Evolutionary conservation across 805 yeast genomes (phyloP), one percentile per base, ranked within the genome.

Genomic region (Saccharomycopsis javanensis): DNA sequence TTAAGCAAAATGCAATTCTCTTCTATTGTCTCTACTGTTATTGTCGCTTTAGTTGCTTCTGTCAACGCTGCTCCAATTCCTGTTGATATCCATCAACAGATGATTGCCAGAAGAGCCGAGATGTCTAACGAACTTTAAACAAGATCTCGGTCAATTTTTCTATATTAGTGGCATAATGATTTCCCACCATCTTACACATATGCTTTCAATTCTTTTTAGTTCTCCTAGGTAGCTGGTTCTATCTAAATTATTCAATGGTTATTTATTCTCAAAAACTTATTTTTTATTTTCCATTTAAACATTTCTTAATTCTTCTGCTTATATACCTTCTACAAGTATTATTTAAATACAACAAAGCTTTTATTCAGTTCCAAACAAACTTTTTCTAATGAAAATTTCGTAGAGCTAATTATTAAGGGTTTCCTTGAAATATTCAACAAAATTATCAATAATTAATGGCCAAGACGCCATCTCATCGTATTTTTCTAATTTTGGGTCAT

Each of bases 361-460:
- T 18, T 42, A 15, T 5, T 20, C 25, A 5, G 23, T 42, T 8
- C 48, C 5, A n/a, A n/a, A n/a, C n/a, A n/a, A n/a, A n/a, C n/a
- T n/a, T n/a, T n/a, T n/a, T n/a, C n/a, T n/a, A n/a, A n/a, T n/a
- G n/a, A n/a, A n/a, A n/a, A n/a, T n/a, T n/a, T n/a, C n/a, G n/a
- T n/a, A n/a, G n/a, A n/a, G n/a, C 13, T 20, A 11, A 20, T 4
- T 23, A 5, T 52, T 52, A 4, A 54, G 28, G 27, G 53, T 59
- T 33, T 30, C 70, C 35, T 65, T 63, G 51, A 71, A 72, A 64
- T 75, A 75, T 61, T 86, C 95, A 23, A 88, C 86, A 66, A 80
- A 92, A 58, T 83, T 88, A 68, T 92, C 99, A 62, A 92, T 81
- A 16, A 88, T 72, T 55, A 87, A 80, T 4, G 98, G 99, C 98